Conservation (phyloP, 495 filamentous ascomycete species). For the Friedmanniomyces endolithicus region DNA sequence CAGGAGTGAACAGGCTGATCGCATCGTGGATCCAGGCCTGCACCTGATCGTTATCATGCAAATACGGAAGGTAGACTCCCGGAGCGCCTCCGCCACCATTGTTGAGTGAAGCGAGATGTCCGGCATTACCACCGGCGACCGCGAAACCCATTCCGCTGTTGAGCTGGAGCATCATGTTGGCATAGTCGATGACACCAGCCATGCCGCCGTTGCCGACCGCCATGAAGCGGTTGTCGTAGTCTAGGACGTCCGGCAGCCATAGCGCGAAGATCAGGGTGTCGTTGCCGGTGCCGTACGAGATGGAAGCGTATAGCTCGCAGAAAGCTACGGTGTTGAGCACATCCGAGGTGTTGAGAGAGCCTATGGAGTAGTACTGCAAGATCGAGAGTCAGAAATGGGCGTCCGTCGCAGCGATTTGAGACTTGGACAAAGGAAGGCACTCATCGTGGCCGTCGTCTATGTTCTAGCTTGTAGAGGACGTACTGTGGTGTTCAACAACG, state of each 20-base stretch:
- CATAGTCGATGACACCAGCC: conserved; percentile 29
- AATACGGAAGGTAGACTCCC: conserved; percentile 24
- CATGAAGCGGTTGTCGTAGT: conserved; percentile 28
- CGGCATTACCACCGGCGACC: conserved; percentile 29
- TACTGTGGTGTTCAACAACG: conserved; percentile 3
- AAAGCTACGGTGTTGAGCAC: conserved; percentile 10
- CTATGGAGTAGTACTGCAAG: background rate
- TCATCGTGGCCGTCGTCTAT: no score
- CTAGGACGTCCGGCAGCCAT: conserved; percentile 20
- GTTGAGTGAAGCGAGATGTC: conserved; percentile 24
- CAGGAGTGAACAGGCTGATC: conserved; percentile 29
- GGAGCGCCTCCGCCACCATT: conserved; percentile 18
- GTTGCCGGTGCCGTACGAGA: conserved; percentile 10
- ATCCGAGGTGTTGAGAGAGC: background rate
- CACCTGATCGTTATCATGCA: conserved; percentile 28
- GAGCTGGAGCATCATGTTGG: conserved; percentile 25
- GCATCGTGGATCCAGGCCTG: conserved; percentile 37
- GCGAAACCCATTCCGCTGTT: conserved; percentile 28
- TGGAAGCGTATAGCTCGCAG: conserved; percentile 8
- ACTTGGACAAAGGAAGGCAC: no score
- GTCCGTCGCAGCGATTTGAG: no score
- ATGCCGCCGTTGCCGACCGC: conserved; percentile 32
- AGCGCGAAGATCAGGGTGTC: conserved; percentile 21
- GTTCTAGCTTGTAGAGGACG: background rate
- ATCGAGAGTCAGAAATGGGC: background rate